Evolutionary conservation across 2,329 filamentous ascomycete species (phyloP).

Genomic region (Colletotrichum incanum): DNA sequence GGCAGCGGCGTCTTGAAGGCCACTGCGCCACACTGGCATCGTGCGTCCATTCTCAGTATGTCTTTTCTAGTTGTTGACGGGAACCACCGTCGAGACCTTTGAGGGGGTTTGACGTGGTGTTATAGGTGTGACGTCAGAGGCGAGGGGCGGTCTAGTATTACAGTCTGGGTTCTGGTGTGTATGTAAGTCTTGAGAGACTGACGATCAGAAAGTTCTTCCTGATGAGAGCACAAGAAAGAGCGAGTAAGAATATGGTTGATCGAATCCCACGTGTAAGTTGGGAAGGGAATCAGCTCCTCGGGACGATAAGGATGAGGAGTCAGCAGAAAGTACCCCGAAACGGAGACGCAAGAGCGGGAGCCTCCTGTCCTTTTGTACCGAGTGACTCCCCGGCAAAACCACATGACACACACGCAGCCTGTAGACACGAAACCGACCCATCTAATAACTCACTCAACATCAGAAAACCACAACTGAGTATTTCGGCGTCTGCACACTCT

Average conservation of each 20-base stretch:
- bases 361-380: constrained; percentile 33
- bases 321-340: constrained; percentile 19
- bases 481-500: neutral
- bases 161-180: neutral
- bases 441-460: neutral
- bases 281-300: neutral
- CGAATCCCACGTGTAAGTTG: neutral
- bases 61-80: neutral
- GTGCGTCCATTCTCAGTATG: constrained; percentile 67
- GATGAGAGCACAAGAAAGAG: neutral
- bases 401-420: neutral
- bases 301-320: constrained; percentile 14
- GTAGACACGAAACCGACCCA: neutral
- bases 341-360: constrained; percentile 16
- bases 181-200: neutral
- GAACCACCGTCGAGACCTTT: neutral
- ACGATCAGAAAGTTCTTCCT: neutral
- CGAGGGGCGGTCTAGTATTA: neutral
- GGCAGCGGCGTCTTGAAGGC: constrained; percentile 73
- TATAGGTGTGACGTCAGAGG: constrained; percentile 3
- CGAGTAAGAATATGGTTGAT: neutral
- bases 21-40: constrained; percentile 77
- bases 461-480: neutral
- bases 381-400: constrained; percentile 19
- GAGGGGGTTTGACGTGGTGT: neutral